These are phyloP conservation scores for Talaromyces wortmannii DNA, from an alignment of 495 filamentous ascomycete species.

Conservation along the genomic window DNA sequence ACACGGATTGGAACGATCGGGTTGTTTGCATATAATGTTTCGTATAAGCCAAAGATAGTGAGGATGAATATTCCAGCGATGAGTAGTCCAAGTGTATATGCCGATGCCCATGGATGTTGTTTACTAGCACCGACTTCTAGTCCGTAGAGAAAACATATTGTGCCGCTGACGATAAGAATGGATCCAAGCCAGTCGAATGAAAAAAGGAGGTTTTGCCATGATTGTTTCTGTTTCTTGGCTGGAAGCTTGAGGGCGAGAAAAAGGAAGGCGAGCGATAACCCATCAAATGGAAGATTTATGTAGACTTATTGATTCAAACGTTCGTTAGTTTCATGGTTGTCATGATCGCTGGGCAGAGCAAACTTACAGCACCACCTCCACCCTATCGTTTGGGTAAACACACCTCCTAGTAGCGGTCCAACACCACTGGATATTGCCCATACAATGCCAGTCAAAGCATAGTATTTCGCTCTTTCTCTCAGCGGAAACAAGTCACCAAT, in stretches of 20 bases:
- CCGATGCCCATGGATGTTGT: conserved; percentile 37
- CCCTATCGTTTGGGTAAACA: conserved; percentile 52
- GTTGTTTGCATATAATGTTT: conserved; percentile 3
- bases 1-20: conserved; percentile 28
- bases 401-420: conserved; percentile 73
- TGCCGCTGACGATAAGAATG: conserved; percentile 55
- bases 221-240: conserved; percentile 57
- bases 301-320: not conserved
- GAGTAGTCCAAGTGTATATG: conserved; percentile 39
- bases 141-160: conserved; percentile 64
- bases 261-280: conserved; percentile 50
- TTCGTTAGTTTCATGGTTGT: conserved; percentile 17
- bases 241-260: conserved; percentile 56
- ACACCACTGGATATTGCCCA: conserved; percentile 74
- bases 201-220: conserved; percentile 51
- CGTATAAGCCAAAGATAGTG: conserved; percentile 32
- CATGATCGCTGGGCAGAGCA: conserved; percentile 29
- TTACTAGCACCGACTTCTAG: conserved; percentile 58
- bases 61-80: conserved; percentile 2
- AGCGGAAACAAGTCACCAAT: conserved; percentile 67
- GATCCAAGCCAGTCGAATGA: conserved; percentile 66
- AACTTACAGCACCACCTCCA: conserved; percentile 28
- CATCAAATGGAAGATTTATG: conserved; percentile 48
- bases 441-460: conserved; percentile 56
- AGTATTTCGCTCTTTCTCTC: conserved; percentile 54